phyloP scores from a whole-genome alignment of 192 early-diverging fungal genomes.

The Martensiomyces pterosporus region DNA sequence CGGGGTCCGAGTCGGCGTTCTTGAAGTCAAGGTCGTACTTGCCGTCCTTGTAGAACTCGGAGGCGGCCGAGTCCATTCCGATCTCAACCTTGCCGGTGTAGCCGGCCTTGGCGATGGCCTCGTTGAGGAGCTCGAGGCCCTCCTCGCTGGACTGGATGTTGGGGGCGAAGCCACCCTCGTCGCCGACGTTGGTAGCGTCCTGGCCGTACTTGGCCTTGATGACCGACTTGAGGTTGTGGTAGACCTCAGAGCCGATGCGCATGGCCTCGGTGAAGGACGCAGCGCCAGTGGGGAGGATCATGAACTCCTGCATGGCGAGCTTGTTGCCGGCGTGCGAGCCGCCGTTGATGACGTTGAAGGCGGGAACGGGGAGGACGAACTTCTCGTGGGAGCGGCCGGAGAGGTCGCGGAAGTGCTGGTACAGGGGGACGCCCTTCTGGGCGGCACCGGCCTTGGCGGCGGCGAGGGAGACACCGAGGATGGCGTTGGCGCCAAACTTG shows the following conservation, averaged over 20 bases:
- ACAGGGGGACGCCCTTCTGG: constrained; percentile 90
- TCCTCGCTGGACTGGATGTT: constrained; percentile 97
- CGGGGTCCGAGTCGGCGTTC: constrained; percentile 76
- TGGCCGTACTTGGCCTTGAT: constrained; percentile 99
- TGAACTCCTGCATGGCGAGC: constrained; percentile 99
- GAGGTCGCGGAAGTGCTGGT: constrained; percentile 90
- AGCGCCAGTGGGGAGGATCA: constrained; percentile 98
- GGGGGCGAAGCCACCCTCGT: constrained; percentile 99
- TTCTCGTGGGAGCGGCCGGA: constrained; percentile 71
- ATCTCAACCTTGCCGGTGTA: constrained; percentile 97
- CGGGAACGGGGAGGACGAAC: constrained; percentile 92
- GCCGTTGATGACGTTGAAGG: constrained; percentile 99
- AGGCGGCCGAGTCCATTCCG: constrained; percentile 97
- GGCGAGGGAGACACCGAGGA: constrained; percentile 97
- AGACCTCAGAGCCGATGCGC: constrained; percentile 96
- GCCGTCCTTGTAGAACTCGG: constrained; percentile 96
- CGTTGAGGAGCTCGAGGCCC: constrained; percentile 86
- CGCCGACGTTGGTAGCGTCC: constrained; percentile 98
- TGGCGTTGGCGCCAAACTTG: constrained; percentile 96
- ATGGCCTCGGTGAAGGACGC: constrained; percentile 91
- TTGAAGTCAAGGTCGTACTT: constrained; percentile 99
- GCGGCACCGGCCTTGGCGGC: constrained; percentile 94
- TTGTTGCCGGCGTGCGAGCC: constrained; percentile 99
- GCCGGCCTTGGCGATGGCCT: constrained; percentile 89
- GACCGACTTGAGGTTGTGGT: constrained; percentile 92